phyloP scores from a whole-genome alignment of 1,139 yeast genomes.

The Diutina mesorugosa region DNA sequence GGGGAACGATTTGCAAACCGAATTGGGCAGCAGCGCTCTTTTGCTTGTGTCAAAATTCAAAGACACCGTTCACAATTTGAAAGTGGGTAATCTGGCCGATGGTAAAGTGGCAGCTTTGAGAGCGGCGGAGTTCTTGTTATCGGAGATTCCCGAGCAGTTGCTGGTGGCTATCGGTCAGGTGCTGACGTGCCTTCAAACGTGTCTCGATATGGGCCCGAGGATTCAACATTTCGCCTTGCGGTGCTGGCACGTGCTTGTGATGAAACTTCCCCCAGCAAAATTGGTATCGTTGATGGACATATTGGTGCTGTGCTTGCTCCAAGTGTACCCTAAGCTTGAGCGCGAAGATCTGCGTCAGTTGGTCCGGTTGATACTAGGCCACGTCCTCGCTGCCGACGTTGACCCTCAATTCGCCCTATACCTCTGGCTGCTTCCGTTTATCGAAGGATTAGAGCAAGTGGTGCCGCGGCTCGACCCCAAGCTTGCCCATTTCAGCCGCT shows the following conservation, averaged over 20 bases:
- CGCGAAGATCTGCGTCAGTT: conserved; percentile 25
- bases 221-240: conserved; percentile 51
- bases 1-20: background rate
- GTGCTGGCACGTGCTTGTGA: conserved; percentile 53
- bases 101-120: background rate
- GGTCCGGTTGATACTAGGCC: conserved; percentile 32
- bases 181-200: conserved; percentile 75
- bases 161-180: conserved; percentile 71
- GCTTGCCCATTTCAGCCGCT: background rate
- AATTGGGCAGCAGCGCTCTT: background rate
- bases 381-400: conserved; percentile 22
- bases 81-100: background rate
- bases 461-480: background rate
- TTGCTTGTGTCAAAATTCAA: background rate
- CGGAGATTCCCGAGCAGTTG: conserved; percentile 20
- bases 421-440: conserved; percentile 22
- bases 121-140: conserved; percentile 18
- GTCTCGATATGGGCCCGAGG: conserved; percentile 44
- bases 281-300: conserved; percentile 35
- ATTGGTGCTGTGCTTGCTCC: conserved; percentile 37
- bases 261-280: conserved; percentile 36
- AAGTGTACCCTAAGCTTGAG: conserved; percentile 46
- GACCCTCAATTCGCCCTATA: conserved; percentile 30
- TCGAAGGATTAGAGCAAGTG: background rate
- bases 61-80: background rate